Evolutionary conservation across 345 rosid genomes (phyloP), one percentile per base, ranked within the genome.

Genomic region (Moricandia arvensis): DNA sequence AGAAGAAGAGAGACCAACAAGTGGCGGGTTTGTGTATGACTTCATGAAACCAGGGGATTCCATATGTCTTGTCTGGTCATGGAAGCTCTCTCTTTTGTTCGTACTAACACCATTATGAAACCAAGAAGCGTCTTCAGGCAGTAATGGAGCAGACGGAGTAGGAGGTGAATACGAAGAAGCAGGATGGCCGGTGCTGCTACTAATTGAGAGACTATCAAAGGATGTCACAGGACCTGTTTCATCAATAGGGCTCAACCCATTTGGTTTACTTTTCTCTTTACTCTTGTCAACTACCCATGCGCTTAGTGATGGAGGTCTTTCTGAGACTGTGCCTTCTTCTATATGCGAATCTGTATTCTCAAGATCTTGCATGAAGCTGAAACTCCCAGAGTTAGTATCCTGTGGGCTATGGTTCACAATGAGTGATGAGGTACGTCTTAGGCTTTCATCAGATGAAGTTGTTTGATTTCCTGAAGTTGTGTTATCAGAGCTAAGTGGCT

Each of bases 241-340:
- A 37, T 85, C 89, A 12, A 88, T 81, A 33, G 92, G 83, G 35
- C 82, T 78, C 79, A 90, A 82, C 27, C 75, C 74, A 21, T 73
- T 73, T 51, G 74, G 80, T 59, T 72, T 87, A 65, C 66, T 64
- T 60, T 82, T 72, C 63, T 77, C 86, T 57, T 76, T 78, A 9
- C 84, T 81, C 33, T 68, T 74, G 74, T 78, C 82, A 35, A 90
- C 82, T 34, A 94, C 97, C 98, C 98, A 91, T 0, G 89, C 89
- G 66, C 80, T 91, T 51, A 94, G 85, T 0, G 97, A 94, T 34
- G 98, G 98, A 31, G 91, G 97, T 41, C 96, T 91, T 1, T 92
- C 82, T 69, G 93, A 72, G 43, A 83, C 35, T 30, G 83, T 53
- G 53, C 75, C 77, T 51, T 73, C 78, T 79, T 84, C 93, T 15